Evolutionary conservation across 371 early-diverging fungal genomes (phyloP).

Genomic region (Polyrhizophydium stewartii): DNA sequence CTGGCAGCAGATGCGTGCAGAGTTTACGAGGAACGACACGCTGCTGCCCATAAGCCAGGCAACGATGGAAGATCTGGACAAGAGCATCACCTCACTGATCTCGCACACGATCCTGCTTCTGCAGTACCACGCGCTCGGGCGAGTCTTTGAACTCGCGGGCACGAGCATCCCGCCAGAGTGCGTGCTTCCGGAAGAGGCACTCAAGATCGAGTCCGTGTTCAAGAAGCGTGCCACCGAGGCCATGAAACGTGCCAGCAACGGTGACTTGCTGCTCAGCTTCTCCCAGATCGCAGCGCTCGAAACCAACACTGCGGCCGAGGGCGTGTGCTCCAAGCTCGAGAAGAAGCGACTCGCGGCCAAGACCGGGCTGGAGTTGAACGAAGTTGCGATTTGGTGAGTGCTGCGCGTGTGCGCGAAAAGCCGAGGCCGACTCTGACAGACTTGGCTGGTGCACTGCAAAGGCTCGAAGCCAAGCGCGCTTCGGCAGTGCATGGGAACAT

Average conservation of each 20-base stretch:
- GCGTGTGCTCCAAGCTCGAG: neutral
- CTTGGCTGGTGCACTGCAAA: no score
- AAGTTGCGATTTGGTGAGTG: neutral
- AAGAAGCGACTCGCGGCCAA: neutral
- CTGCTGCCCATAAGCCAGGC: neutral
- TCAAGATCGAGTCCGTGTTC: neutral
- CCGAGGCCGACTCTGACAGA: no score
- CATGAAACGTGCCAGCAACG: no score
- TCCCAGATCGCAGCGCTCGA: neutral
- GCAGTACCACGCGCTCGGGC: neutral
- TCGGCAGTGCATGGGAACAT: no score
- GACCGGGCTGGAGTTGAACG: neutral
- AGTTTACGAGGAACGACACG: neutral
- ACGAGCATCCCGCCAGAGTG: neutral
- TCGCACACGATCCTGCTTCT: neutral
- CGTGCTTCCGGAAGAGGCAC: neutral
- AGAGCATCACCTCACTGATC: neutral
- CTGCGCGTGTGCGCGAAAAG: no score
- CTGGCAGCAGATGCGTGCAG: neutral
- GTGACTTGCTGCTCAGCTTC: neutral
- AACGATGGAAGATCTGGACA: neutral
- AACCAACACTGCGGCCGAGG: neutral
- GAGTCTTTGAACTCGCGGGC: neutral
- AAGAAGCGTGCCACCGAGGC: no score
- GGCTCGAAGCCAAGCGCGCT: no score